Evolutionary conservation across 1,139 yeast species (phyloP), one percentile per base, ranked within the genome.

Genomic region (Kurtzmaniella quercitrusa): DNA sequence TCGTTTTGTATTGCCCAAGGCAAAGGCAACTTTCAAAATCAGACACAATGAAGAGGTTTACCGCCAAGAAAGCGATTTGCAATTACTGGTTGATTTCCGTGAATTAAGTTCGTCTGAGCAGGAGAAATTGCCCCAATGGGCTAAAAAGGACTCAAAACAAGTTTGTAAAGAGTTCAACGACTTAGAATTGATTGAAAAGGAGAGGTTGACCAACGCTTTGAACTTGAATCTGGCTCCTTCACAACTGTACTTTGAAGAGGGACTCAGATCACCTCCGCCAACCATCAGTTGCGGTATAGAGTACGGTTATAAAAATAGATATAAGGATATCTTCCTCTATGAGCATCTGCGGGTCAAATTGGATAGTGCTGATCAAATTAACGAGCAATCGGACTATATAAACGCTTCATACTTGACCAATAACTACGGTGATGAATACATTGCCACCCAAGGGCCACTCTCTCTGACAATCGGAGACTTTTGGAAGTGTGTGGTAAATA

Each of bases 391-490:
- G 47, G 72, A 68, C 49, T 70, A 68, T 47, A 63, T 65, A 45
- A 62, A 66, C 41, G 68, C 68, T 0, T 59, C 65, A 3, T 61
- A 62, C 47, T 48, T 62, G 46, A 53, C 64, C 3, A 48, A 60
- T 39, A 42, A 50, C 18, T 52, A 51, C 39, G 52, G 33, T 7
- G 38, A 80, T 41, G 69, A 75, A 42, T 85, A 83, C 57, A 83
- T 88, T 50, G 96, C 95, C 0, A 84, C 95, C 0, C 96, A 88
- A 53, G 96, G 94, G 1, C 96, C 96, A 1, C 62, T 88, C 36
- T 80, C 82, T 2, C 79, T 82, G 18, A 86, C 96, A 0, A 74
- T 84, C 47, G 82, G 80, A 12, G 96, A 88, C 58, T 88, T 88
- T 57, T 89, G 95, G 94, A 79, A 80, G 53, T 84, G 85, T 43